Evolutionary conservation across 176 grass and related monocot genomes (phyloP), one percentile per base, ranked within the genome.

Genomic region (Dactylis glomerata): DNA sequence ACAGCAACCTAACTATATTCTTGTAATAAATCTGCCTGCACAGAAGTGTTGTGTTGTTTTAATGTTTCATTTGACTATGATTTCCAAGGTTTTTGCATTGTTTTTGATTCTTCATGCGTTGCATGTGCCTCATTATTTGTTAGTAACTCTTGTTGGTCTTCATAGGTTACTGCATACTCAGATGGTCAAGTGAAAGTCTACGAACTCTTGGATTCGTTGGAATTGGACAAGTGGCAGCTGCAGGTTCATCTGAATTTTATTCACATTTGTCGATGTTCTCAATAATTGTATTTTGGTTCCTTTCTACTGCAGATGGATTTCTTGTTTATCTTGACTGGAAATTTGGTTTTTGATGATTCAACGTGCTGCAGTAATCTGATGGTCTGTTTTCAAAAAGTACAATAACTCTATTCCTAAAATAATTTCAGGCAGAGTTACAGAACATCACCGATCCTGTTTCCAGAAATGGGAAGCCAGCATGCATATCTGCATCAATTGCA

Each of bases 181-280:
- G 88, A 98, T 92, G 91, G 96, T 70, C 89, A 92, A 89, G 91
- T 96, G n/a, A 98, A 96, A 84, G 85, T 96, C 20, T 94, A 87
- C 16, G 96, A 99, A 82, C 88, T 96, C 42, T 83, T 91, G 81
- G 89, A 99, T 84, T 78, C 85, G 10, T 89, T 99, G 88, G 93
- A 96, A 90, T 82, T 99, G 84, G 86, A 94, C 81, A 99, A 91
- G 61, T 99, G 93, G 96, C 96, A 96, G 77, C 96, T 99, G 90
- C 96, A 99, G 96, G 93, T 99, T 92, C 61, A 64, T 90, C 70
- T 76, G 46, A 20, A 22, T 86, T 59, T 22, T 63, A 20, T 45
- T 86, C 45, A 55, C 24, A 73, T 68, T 77, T 78, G 19, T 84
- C 58, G 23, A 63, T 52, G 20, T 55, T 83, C 27, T 57, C 15